Conservation (phyloP, 208 protist species). For the Leishmania arabica region DNA sequence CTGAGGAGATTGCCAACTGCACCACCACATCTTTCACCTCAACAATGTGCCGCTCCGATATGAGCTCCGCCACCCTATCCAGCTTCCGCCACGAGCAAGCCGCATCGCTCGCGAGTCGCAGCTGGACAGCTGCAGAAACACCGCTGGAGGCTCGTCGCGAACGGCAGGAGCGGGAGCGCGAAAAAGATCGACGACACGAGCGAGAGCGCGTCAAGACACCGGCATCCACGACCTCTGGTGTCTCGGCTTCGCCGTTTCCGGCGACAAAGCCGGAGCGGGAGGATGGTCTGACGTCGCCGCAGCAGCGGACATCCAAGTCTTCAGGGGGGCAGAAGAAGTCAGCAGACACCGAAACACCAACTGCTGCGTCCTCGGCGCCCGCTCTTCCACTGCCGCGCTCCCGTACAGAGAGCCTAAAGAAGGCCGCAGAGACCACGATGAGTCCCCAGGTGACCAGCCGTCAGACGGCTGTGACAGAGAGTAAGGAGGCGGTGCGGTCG, state of each 20-base stretch:
- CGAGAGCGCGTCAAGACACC: neutral
- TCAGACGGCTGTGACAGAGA: neutral
- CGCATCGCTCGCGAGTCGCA: neutral
- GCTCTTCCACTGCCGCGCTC: constrained; percentile 17
- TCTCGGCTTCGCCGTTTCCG: neutral
- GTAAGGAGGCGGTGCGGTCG: neutral
- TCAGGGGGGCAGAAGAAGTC: neutral
- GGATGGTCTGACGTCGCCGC: no score
- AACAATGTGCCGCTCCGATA: constrained; percentile 7
- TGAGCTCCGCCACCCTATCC: neutral
- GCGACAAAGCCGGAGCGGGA: neutral
- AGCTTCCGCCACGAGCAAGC: neutral
- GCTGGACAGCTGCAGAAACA: neutral
- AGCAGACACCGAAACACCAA: neutral
- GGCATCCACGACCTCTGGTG: neutral
- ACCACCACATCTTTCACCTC: constrained; percentile 3
- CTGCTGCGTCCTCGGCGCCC: neutral
- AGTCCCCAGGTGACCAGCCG: neutral
- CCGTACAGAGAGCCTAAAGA: constrained; percentile 15
- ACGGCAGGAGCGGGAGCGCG: neutral
- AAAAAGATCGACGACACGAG: neutral
- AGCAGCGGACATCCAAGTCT: neutral
- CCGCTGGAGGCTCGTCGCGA: neutral
- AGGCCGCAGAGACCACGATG: neutral
- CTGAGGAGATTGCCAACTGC: neutral